Evolutionary conservation across 345 rosid genomes (phyloP).

Genomic region (Aurinia saxatilis): DNA sequence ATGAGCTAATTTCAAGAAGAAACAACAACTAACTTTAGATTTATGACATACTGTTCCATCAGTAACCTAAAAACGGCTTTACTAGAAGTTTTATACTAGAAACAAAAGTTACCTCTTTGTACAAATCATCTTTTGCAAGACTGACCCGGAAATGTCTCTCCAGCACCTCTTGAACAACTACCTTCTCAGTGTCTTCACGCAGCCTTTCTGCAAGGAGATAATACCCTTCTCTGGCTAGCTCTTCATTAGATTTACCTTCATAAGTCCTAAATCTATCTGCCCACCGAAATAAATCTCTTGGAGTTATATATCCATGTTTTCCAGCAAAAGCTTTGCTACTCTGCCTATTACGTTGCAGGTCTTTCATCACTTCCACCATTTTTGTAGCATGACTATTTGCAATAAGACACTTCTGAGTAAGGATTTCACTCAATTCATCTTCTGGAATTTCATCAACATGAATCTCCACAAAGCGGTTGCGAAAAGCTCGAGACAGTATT

Average conservation of each 20-base stretch:
- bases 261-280: constrained; percentile 69
- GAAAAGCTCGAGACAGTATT: constrained; percentile 95
- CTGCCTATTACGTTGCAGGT: constrained; percentile 83
- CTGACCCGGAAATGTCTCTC: constrained; percentile 57
- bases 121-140: constrained; percentile 57
- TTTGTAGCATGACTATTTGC: constrained; percentile 66
- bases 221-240: constrained; percentile 86
- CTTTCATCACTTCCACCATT: constrained; percentile 94
- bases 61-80: background rate
- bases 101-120: constrained; percentile 46
- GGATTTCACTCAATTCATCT: constrained; percentile 65
- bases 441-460: constrained; percentile 97
- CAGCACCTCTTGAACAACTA: constrained; percentile 68
- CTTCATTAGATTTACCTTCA: constrained; percentile 60
- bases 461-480: constrained; percentile 95
- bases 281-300: constrained; percentile 96
- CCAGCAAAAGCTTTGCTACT: constrained; percentile 96
- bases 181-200: constrained; percentile 75
- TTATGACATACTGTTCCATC: constrained; percentile 1
- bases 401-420: constrained; percentile 57
- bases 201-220: constrained; percentile 90
- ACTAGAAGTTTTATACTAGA: background rate
- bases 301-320: constrained; percentile 96
- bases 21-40: background rate
- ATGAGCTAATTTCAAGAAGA: constrained; percentile 1